phyloP scores from a whole-genome alignment of 1,284 basidiomycete genomes.

The Puccinia triticina region DNA sequence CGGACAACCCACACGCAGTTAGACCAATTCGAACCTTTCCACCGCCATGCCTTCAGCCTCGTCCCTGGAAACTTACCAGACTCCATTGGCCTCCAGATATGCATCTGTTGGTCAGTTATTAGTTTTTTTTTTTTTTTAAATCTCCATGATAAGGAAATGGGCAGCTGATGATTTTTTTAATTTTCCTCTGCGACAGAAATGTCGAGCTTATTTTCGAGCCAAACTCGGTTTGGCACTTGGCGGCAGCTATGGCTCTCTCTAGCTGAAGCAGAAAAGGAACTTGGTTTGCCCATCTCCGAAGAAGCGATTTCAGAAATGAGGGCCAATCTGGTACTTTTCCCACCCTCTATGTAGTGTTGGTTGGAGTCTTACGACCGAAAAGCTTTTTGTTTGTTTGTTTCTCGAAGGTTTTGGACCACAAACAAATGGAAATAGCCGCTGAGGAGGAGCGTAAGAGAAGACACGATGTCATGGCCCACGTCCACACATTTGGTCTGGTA shows the following conservation, averaged over 20 bases:
- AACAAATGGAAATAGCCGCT: slow-evolving; percentile 60
- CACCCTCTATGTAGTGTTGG: neutral
- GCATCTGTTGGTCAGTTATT: too few relatives aligned
- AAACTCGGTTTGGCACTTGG: slow-evolving; percentile 61
- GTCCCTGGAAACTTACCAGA: too few relatives aligned
- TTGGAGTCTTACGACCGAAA: neutral
- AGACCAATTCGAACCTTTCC: too few relatives aligned
- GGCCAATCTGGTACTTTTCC: slow-evolving; percentile 55
- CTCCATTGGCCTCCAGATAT: too few relatives aligned
- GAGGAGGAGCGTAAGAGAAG: slow-evolving; percentile 60
- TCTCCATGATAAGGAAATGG: too few relatives aligned
- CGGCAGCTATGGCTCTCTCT: slow-evolving; percentile 60
- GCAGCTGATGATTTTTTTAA: slow-evolving; percentile 47
- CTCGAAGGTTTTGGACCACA: slow-evolving; percentile 56
- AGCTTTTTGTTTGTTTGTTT: neutral
- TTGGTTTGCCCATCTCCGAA: slow-evolving; percentile 59
- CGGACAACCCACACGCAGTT: too few relatives aligned
- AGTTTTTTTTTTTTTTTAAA: too few relatives aligned
- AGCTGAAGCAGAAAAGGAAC: slow-evolving; percentile 60
- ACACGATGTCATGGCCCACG: slow-evolving; percentile 61
- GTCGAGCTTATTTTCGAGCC: slow-evolving; percentile 39
- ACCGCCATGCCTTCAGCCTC: too few relatives aligned
- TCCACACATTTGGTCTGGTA: slow-evolving; percentile 59
- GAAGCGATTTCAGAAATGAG: slow-evolving; percentile 61
- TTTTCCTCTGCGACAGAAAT: too few relatives aligned